Evolutionary conservation across 805 yeast genomes (phyloP).

Genomic region (Ogataea naganishii): DNA sequence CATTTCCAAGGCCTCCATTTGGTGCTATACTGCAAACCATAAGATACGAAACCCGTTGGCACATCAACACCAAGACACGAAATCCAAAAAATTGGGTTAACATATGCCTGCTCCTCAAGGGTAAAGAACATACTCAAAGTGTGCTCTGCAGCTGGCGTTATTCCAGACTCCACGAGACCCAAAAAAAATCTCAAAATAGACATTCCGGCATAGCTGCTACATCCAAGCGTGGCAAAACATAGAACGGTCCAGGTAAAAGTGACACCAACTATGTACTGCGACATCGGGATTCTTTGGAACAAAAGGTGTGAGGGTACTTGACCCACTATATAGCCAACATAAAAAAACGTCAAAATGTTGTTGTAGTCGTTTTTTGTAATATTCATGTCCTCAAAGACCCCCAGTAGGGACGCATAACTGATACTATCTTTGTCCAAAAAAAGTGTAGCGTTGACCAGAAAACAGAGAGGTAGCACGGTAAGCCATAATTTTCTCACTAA

Average conservation of each 20-base stretch:
- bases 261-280: constrained; percentile 19
- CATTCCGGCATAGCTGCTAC: constrained; percentile 24
- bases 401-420: constrained; percentile 39
- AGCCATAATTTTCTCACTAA: constrained; percentile 30
- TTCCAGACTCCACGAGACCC: constrained; percentile 24
- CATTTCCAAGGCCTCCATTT: constrained; percentile 33
- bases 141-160: constrained; percentile 11
- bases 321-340: constrained; percentile 37
- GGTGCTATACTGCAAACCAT: constrained; percentile 12
- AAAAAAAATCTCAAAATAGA: constrained; percentile 26
- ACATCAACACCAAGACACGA: constrained; percentile 37
- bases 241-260: constrained; percentile 26
- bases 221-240: constrained; percentile 19
- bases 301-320: constrained; percentile 35
- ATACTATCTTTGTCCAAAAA: constrained; percentile 46
- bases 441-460: constrained; percentile 31
- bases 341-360: constrained; percentile 37
- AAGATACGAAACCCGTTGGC: constrained; percentile 29
- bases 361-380: constrained; percentile 33
- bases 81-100: constrained; percentile 43
- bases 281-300: constrained; percentile 28
- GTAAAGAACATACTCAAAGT: constrained; percentile 35
- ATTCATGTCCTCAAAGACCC: constrained; percentile 35
- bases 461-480: constrained; percentile 26
- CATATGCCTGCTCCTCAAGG: constrained; percentile 29